A percentile compares a stretch with the other conserved stretches of the same genome.
Evolutionary conservation across 1,284 basidiomycete species (phyloP).

Genomic region (Ceratobasidium sp.): DNA sequence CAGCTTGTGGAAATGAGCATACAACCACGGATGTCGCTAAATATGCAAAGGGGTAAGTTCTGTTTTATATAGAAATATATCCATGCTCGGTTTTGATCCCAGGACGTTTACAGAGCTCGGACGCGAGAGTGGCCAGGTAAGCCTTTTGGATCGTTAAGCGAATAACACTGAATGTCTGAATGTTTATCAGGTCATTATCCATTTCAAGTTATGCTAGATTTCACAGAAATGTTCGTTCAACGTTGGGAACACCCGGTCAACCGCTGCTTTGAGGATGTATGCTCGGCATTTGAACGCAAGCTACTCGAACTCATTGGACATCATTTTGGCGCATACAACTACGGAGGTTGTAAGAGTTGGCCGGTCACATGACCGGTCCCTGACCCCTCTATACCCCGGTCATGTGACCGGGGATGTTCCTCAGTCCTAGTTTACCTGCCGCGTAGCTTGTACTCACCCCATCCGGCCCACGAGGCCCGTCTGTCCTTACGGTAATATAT

Average conservation of each 20-base stretch:
- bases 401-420: no score
- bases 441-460: no score
- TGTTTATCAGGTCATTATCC: constrained; percentile 11
- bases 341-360: neutral
- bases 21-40: neutral
- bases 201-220: constrained; percentile 16
- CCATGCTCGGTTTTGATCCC: no score
- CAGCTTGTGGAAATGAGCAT: neutral
- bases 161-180: neutral
- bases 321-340: constrained; percentile 9
- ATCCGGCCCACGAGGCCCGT: no score
- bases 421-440: no score
- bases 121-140: constrained; percentile 24
- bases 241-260: constrained; percentile 5
- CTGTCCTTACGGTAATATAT: no score
- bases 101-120: neutral
- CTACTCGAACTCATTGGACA: neutral
- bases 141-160: neutral
- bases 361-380: no score
- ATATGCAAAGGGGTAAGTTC: neutral
- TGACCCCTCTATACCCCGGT: no score
- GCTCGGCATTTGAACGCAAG: constrained; percentile 3
- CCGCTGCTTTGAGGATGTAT: neutral
- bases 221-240: neutral
- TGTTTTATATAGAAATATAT: no score